These are phyloP conservation scores for Bipolaris zeicola DNA, from an alignment of 2,329 filamentous ascomycete species.

Conservation along the genomic window DNA sequence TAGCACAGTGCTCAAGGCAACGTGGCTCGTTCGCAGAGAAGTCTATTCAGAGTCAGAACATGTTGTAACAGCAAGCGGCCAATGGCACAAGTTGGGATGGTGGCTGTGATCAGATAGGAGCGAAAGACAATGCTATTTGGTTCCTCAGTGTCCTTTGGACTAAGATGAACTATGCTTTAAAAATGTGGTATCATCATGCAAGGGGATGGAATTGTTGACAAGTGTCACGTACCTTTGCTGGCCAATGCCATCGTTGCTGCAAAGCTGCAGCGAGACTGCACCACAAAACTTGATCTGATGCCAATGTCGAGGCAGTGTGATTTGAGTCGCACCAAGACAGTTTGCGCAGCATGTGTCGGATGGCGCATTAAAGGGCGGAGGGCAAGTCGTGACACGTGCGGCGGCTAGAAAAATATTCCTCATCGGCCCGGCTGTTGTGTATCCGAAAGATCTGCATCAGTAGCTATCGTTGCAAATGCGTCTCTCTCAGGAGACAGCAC, in stretches of 20 bases:
- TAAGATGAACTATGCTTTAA: slow-evolving; percentile 54
- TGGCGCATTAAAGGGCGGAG: slow-evolving; percentile 8
- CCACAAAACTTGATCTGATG: neutral
- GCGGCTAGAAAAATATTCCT: slow-evolving; percentile 6
- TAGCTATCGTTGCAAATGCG: slow-evolving; percentile 22
- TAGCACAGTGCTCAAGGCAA: neutral
- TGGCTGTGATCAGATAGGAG: slow-evolving; percentile 47
- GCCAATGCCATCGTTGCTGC: neutral
- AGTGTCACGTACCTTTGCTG: slow-evolving; percentile 32
- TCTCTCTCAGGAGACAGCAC: slow-evolving; percentile 21
- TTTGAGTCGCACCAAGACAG: neutral
- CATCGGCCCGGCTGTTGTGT: slow-evolving; percentile 7
- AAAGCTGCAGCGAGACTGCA: neutral
- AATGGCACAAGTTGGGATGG: neutral
- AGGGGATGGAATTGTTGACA: slow-evolving; percentile 7
- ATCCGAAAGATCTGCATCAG: slow-evolving; percentile 19
- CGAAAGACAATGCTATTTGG: slow-evolving; percentile 51
- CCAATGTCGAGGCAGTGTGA: slow-evolving; percentile 1
- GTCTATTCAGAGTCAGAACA: slow-evolving; percentile 12
- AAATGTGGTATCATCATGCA: slow-evolving; percentile 48
- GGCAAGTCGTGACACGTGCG: slow-evolving; percentile 1
- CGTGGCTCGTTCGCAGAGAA: neutral
- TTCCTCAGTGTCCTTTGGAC: slow-evolving; percentile 48
- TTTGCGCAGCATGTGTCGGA: slow-evolving; percentile 5
- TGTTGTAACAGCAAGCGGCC: slow-evolving; percentile 2